These are phyloP conservation scores for Ustilago sp. DNA, from an alignment of 1,284 basidiomycete genomes.

Conservation along the genomic window DNA sequence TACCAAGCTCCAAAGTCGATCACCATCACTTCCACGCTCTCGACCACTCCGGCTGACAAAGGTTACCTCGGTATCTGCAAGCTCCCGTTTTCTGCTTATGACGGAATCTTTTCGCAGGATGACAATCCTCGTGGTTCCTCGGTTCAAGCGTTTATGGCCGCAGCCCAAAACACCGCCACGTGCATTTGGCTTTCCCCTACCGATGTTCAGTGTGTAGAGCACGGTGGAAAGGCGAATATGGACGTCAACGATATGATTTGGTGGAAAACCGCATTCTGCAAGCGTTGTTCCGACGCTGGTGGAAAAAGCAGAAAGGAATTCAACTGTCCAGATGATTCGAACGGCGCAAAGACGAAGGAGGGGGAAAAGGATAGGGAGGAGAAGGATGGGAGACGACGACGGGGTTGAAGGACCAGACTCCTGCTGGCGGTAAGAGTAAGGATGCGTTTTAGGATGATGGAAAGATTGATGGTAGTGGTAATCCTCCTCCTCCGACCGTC, in stretches of 20 bases:
- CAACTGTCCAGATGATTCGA: background rate
- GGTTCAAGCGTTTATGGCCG: background rate
- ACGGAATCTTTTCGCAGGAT: background rate
- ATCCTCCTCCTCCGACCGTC: too few relatives aligned
- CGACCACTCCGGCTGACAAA: background rate
- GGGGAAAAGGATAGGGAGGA: too few relatives aligned
- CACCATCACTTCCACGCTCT: background rate
- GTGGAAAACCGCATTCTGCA: constrained; percentile 23
- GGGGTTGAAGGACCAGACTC: too few relatives aligned
- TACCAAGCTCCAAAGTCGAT: background rate
- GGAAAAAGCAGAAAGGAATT: constrained; percentile 8
- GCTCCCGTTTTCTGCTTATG: background rate
- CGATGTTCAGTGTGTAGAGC: constrained; percentile 7
- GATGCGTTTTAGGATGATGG: too few relatives aligned
- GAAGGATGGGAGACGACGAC: too few relatives aligned
- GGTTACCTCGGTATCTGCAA: constrained; percentile 3
- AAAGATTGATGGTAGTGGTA: too few relatives aligned
- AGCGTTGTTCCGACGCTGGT: constrained; percentile 22
- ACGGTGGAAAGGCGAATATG: background rate
- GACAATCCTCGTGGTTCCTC: background rate
- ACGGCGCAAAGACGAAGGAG: too few relatives aligned
- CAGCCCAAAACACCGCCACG: background rate
- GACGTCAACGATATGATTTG: background rate
- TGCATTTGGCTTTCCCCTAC: background rate
- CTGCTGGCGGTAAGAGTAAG: too few relatives aligned